Conservation (phyloP, 1,284 basidiomycete genomes). For the Ustilago xerochloae region DNA sequence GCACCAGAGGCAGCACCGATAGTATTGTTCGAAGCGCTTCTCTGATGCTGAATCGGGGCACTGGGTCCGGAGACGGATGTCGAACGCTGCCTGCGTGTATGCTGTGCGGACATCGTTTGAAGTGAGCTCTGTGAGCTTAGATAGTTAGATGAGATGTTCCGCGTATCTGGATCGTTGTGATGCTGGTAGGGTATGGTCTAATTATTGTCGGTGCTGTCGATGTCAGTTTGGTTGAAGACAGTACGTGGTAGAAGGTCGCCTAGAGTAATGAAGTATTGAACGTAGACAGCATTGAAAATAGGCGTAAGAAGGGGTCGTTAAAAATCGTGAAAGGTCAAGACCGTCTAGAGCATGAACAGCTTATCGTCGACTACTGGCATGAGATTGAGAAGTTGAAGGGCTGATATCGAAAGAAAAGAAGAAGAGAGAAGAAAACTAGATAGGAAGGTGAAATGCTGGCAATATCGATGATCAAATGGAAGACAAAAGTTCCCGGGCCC, state of each 20-base stretch:
- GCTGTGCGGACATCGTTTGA: conserved; percentile 12
- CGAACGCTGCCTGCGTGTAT: conserved; percentile 17
- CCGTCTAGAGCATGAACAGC: conserved; percentile 1
- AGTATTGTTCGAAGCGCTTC: neutral
- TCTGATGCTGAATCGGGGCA: neutral
- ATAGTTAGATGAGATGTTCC: too few relatives aligned
- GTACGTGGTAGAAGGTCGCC: neutral
- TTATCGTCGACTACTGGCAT: neutral
- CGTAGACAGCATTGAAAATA: conserved; percentile 8
- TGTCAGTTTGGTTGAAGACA: neutral
- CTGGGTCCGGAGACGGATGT: conserved; percentile 11
- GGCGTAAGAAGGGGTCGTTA: conserved; percentile 31
- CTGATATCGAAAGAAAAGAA: neutral
- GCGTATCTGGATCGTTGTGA: too few relatives aligned
- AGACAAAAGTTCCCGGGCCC: neutral
- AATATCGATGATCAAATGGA: neutral
- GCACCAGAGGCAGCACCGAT: neutral
- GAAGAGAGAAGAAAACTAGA: neutral
- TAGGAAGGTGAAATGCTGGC: neutral
- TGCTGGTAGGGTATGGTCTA: too few relatives aligned
- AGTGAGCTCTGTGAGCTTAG: neutral
- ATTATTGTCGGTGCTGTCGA: neutral
- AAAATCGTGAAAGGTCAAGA: neutral
- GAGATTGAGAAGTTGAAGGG: neutral
- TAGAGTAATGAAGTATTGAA: neutral